These are phyloP conservation scores for Cucurbita maxima DNA, from an alignment of 306 rosid genomes.

Conservation along the genomic window DNA sequence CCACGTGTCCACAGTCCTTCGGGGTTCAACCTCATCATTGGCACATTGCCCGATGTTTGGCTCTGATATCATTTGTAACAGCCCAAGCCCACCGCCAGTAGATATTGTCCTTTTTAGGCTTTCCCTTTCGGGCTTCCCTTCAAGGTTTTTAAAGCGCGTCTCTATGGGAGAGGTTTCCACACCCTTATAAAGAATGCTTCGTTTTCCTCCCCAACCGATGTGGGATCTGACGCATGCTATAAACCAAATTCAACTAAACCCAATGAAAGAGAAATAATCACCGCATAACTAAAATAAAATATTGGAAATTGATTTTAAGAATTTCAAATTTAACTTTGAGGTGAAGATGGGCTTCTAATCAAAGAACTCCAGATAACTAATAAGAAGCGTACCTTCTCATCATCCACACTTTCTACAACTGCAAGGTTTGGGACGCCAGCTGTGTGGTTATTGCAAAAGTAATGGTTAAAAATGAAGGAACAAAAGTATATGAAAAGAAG, in stretches of 20 bases:
- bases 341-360: background rate
- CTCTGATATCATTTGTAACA: too few relatives aligned
- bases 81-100: too few relatives aligned
- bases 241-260: background rate
- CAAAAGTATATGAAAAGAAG: background rate
- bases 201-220: too few relatives aligned
- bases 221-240: background rate
- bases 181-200: too few relatives aligned
- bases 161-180: too few relatives aligned
- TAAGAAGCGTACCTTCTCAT: slow-evolving; percentile 45
- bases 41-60: too few relatives aligned
- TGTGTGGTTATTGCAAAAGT: slow-evolving; percentile 15
- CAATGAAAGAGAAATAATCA: background rate
- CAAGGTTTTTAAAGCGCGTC: too few relatives aligned
- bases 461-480: background rate
- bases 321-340: background rate
- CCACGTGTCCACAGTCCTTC: too few relatives aligned
- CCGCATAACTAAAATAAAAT: background rate
- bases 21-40: too few relatives aligned
- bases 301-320: background rate
- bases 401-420: slow-evolving; percentile 69
- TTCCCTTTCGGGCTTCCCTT: too few relatives aligned
- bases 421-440: slow-evolving; percentile 78
- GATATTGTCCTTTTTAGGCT: too few relatives aligned
- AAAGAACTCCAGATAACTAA: background rate